Conservation (phyloP, 495 filamentous ascomycete genomes). For the Lasiosphaeria ovina region DNA sequence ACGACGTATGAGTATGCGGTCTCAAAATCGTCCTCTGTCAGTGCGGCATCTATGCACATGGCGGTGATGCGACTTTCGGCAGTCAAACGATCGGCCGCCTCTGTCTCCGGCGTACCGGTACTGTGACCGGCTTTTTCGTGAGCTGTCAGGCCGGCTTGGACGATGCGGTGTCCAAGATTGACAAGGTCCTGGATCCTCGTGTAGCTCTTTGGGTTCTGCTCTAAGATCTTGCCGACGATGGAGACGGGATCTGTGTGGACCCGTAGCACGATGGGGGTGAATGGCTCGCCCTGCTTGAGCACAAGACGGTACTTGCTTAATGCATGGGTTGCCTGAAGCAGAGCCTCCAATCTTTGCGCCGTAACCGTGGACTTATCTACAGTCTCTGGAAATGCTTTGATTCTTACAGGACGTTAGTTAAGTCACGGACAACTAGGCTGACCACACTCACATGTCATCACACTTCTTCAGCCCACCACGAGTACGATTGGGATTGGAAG, state of each 20-base stretch:
- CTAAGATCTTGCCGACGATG: slow-evolving; percentile 78
- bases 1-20: slow-evolving; percentile 96
- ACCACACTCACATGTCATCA: slow-evolving; percentile 67
- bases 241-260: slow-evolving; percentile 82
- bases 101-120: slow-evolving; percentile 23
- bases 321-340: slow-evolving; percentile 82
- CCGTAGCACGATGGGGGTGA: slow-evolving; percentile 85
- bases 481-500: slow-evolving; percentile 82
- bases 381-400: slow-evolving; percentile 66
- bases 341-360: slow-evolving; percentile 58
- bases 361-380: slow-evolving; percentile 53
- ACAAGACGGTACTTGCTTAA: slow-evolving; percentile 86
- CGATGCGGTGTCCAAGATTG: slow-evolving; percentile 71
- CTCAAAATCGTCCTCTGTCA: slow-evolving; percentile 87
- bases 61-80: slow-evolving; percentile 71
- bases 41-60: slow-evolving; percentile 85
- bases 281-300: slow-evolving; percentile 86
- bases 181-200: slow-evolving; percentile 83
- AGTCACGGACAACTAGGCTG: neutral
- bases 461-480: slow-evolving; percentile 82
- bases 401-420: slow-evolving; percentile 40
- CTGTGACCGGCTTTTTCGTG: slow-evolving; percentile 22
- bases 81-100: slow-evolving; percentile 29
- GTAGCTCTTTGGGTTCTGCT: slow-evolving; percentile 84
- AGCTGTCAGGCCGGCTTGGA: slow-evolving; percentile 61